Percentiles rank a stretch among this genome's conserved stretches.
These are phyloP conservation scores for Kwoniella mangroviensis DNA, from an alignment of 768 basidiomycete species.

Conservation along the genomic window DNA sequence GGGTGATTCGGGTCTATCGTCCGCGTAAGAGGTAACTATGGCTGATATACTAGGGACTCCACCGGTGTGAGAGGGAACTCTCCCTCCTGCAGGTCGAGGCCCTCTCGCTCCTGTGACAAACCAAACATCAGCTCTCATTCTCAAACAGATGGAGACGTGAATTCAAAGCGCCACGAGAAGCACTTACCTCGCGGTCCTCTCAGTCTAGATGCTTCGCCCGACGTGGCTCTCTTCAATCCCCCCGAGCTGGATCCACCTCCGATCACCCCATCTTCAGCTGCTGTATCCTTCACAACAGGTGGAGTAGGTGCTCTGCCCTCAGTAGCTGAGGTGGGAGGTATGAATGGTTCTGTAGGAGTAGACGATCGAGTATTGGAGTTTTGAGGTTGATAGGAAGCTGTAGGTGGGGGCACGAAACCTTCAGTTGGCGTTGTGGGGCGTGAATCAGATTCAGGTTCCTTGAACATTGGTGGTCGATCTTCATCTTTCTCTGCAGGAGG, in stretches of 20 bases:
- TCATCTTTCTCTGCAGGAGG: slow-evolving; percentile 3
- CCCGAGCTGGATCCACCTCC: slow-evolving; percentile 4
- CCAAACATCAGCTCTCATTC: background rate
- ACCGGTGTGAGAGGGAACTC: slow-evolving; percentile 28
- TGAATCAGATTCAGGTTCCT: slow-evolving; percentile 19
- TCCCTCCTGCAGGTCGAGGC: slow-evolving; percentile 42
- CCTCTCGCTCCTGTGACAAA: slow-evolving; percentile 37
- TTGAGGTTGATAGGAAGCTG: background rate
- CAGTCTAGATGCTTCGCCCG: slow-evolving; percentile 41
- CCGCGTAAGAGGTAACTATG: slow-evolving; percentile 19
- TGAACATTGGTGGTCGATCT: slow-evolving; percentile 20
- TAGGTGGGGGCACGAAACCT: slow-evolving; percentile 7
- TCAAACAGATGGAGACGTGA: too few species aligned
- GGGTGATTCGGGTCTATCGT: slow-evolving; percentile 1
- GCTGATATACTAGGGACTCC: slow-evolving; percentile 14
- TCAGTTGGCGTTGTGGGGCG: slow-evolving; percentile 15
- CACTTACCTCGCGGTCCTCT: slow-evolving; percentile 46
- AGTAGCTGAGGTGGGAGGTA: slow-evolving; percentile 2
- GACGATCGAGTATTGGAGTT: slow-evolving; percentile 11
- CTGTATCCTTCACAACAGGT: slow-evolving; percentile 8
- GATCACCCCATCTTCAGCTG: slow-evolving; percentile 22
- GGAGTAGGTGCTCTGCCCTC: background rate
- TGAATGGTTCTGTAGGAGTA: slow-evolving; percentile 11
- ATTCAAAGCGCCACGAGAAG: too few species aligned
- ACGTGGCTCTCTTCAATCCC: slow-evolving; percentile 39